These are phyloP conservation scores for Sugiyamaella marilandica DNA, from an alignment of 805 yeast species.

Conservation along the genomic window DNA sequence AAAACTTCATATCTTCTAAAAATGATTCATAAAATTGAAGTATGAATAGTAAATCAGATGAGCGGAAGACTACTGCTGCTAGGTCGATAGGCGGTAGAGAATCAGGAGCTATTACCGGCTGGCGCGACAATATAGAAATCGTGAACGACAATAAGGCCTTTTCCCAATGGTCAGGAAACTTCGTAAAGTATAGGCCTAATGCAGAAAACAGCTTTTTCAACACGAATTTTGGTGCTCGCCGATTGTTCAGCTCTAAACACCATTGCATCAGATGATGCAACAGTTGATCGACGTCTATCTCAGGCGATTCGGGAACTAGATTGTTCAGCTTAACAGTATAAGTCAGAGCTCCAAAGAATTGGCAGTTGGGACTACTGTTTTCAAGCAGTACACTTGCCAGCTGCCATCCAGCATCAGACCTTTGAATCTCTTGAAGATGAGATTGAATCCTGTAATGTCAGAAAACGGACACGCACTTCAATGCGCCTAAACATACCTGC, in stretches of 20 bases:
- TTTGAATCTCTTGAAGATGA: slow-evolving; percentile 55
- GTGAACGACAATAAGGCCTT: slow-evolving; percentile 28
- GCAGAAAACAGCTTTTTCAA: slow-evolving; percentile 55
- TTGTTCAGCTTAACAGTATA: slow-evolving; percentile 56
- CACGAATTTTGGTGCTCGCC: slow-evolving; percentile 36
- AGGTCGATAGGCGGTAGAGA: background rate
- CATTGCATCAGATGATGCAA: slow-evolving; percentile 21
- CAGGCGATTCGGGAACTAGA: slow-evolving; percentile 8
- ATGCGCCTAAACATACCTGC: slow-evolving; percentile 3
- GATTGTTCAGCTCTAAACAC: slow-evolving; percentile 14
- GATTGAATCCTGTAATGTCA: slow-evolving; percentile 40
- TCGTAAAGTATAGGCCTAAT: slow-evolving; percentile 45
- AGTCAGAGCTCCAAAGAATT: slow-evolving; percentile 80
- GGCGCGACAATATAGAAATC: background rate
- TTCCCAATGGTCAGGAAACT: slow-evolving; percentile 37
- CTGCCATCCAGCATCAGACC: slow-evolving; percentile 48
- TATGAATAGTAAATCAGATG: slow-evolving; percentile 10
- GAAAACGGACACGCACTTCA: background rate
- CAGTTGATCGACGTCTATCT: slow-evolving; percentile 11
- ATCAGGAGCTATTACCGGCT: background rate
- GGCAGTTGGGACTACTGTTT: slow-evolving; percentile 32
- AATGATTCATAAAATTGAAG: slow-evolving; percentile 26
- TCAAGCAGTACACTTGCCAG: slow-evolving; percentile 53
- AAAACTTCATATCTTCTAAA: slow-evolving; percentile 25
- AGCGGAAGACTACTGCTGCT: background rate